A percentile compares a stretch with the other conserved stretches of the same genome.
These are phyloP conservation scores for Candida tetrigidarum DNA, from an alignment of 1,139 yeast species.

Conservation along the genomic window DNA sequence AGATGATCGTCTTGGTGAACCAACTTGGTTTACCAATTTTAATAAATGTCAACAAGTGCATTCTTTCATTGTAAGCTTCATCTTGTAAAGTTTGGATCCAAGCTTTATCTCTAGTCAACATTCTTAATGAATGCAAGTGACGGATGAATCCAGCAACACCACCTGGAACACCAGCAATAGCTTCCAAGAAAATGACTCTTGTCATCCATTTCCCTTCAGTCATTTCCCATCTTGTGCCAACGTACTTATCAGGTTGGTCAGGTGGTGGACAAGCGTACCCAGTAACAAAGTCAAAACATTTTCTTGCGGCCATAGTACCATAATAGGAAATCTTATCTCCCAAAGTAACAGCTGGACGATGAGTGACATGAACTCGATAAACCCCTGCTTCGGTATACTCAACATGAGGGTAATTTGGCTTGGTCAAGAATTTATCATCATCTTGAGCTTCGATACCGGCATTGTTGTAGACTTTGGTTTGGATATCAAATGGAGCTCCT, in stretches of 20 bases:
- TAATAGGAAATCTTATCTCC: constrained; percentile 59
- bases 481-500: constrained; percentile 23
- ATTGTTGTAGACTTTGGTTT: constrained; percentile 33
- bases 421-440: constrained; percentile 38
- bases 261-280: constrained; percentile 61
- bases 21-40: constrained; percentile 67
- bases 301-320: constrained; percentile 49
- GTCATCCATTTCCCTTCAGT: constrained; percentile 70
- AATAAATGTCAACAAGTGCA: constrained; percentile 74
- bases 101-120: constrained; percentile 69
- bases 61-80: constrained; percentile 80
- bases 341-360: constrained; percentile 51
- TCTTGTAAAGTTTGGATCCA: constrained; percentile 78
- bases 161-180: constrained; percentile 82
- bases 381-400: constrained; percentile 49
- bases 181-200: constrained; percentile 69
- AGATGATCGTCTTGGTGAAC: constrained; percentile 59
- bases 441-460: constrained; percentile 30
- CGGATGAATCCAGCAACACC: constrained; percentile 74
- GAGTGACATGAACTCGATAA: constrained; percentile 51
- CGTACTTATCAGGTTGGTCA: constrained; percentile 34
- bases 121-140: constrained; percentile 63
- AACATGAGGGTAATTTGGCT: constrained; percentile 64
- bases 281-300: constrained; percentile 61
- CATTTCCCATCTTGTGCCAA: constrained; percentile 58